Evolutionary conservation across 2,329 filamentous ascomycete species (phyloP).

Genomic region (Fusarium buharicum): DNA sequence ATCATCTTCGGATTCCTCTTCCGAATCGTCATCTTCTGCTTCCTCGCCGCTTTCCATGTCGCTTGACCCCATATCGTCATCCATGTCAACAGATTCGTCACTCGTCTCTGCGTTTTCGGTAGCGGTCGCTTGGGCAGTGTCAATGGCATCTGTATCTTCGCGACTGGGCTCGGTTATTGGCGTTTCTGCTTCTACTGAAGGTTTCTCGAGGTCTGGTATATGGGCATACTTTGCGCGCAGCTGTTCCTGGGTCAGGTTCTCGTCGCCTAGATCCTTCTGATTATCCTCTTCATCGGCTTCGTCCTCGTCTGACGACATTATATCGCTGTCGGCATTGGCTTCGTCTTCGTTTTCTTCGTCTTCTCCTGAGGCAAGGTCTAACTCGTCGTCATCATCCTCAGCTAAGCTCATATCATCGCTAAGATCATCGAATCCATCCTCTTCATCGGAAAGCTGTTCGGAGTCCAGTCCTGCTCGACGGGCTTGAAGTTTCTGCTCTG

Average conservation of each 20-base stretch:
- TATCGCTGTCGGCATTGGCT: conserved; percentile 56
- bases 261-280: conserved; percentile 64
- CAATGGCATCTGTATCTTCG: conserved; percentile 41
- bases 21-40: conserved; percentile 57
- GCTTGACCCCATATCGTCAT: conserved; percentile 71
- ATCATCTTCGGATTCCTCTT: conserved; percentile 57
- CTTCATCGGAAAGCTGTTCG: conserved; percentile 59
- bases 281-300: conserved; percentile 71
- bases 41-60: conserved; percentile 60
- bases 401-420: conserved; percentile 58
- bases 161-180: conserved; percentile 36
- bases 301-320: conserved; percentile 72
- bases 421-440: conserved; percentile 58
- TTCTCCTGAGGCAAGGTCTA: conserved; percentile 51
- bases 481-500: conserved; percentile 74
- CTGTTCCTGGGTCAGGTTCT: conserved; percentile 75
- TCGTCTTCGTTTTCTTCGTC: conserved; percentile 56
- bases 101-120: conserved; percentile 59
- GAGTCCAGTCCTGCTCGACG: conserved; percentile 65
- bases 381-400: conserved; percentile 47
- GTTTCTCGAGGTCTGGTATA: conserved; percentile 61
- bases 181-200: conserved; percentile 43
- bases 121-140: conserved; percentile 37
- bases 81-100: conserved; percentile 75
- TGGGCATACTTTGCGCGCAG: conserved; percentile 75